Percentiles rank a stretch among this genome's conserved stretches.
phyloP scores from a whole-genome alignment of 2,329 filamentous ascomycete genomes.

The Cladosporium sp. region DNA sequence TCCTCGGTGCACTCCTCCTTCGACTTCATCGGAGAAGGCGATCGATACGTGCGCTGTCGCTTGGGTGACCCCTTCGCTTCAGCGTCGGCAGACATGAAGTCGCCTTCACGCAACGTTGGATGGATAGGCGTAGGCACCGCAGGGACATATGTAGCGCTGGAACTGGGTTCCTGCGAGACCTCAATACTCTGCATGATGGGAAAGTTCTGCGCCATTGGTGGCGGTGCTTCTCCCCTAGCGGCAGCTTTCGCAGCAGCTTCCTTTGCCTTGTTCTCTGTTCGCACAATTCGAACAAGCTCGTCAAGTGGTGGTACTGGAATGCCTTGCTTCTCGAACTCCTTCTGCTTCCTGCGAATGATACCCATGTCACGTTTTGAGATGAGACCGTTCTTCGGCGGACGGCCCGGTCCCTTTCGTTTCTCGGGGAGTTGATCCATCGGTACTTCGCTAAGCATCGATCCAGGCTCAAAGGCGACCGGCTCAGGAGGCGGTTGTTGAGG shows the following conservation, averaged over 20 bases:
- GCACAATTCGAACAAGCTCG: constrained; percentile 30
- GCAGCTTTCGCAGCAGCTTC: constrained; percentile 26
- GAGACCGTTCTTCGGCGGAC: constrained; percentile 76
- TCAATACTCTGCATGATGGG: constrained; percentile 26
- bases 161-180: constrained; percentile 1
- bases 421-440: constrained; percentile 42
- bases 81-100: constrained; percentile 4
- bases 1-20: constrained; percentile 66
- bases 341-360: constrained; percentile 31
- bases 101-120: constrained; percentile 1
- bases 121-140: constrained; percentile 8
- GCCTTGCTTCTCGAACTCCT: constrained; percentile 33
- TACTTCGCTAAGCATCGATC: constrained; percentile 29
- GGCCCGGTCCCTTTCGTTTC: constrained; percentile 71
- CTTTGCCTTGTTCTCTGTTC: constrained; percentile 34
- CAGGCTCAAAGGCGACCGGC: constrained; percentile 21
- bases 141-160: constrained; percentile 2
- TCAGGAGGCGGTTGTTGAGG: constrained; percentile 1
- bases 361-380: constrained; percentile 69
- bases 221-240: constrained; percentile 17
- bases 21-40: constrained; percentile 60
- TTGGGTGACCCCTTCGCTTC: constrained; percentile 22
- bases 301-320: constrained; percentile 25
- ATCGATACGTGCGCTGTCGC: constrained; percentile 50
- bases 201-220: constrained; percentile 29